Evolutionary conservation across 139 green algal species (phyloP), one percentile per base, ranked within the genome.

Genomic region (Coelastrella sp.): DNA sequence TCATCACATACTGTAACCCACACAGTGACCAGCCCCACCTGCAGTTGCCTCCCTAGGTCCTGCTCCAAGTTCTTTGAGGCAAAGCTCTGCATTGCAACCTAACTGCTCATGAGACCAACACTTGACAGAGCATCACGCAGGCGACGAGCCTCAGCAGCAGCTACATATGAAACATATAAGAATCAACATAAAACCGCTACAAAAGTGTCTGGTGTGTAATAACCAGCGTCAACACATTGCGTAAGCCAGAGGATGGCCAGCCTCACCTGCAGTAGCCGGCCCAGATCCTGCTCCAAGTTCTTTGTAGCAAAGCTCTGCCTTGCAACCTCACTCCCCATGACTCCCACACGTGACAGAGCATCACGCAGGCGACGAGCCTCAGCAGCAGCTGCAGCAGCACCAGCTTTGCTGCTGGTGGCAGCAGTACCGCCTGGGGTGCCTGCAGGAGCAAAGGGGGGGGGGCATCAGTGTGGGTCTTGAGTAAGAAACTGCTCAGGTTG

Each of bases 201-300:
- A n/a, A n/a, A n/a, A n/a, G n/a, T n/a, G n/a, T n/a, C n/a, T n/a
- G n/a, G n/a, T n/a, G n/a, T n/a, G n/a, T n/a, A n/a, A n/a, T n/a
- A n/a, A n/a, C n/a, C n/a, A n/a, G n/a, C n/a, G n/a, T n/a, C n/a
- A n/a, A n/a, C n/a, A n/a, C n/a, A n/a, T n/a, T n/a, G n/a, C n/a
- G n/a, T n/a, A n/a, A n/a, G n/a, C n/a, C n/a, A n/a, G n/a, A n/a
- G n/a, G 54, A 57, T 65, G 58, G 85, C 32, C 5, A 58, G 22
- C 4, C n/a, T n/a, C n/a, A 95, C 92, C 92, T 94, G 94, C 13
- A 98, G 32, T 4, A 98, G 88, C 83, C 95, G 92, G n/a, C 68
- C 92, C 58, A 98, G 68, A 92, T 97, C 96, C 56, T 92, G 89
- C 86, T 97, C 95, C 74, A 99, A 88, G 90, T 97, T 92, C 75